Conservation (phyloP, 1,284 basidiomycete genomes). For the Microbotryum violaceum region DNA sequence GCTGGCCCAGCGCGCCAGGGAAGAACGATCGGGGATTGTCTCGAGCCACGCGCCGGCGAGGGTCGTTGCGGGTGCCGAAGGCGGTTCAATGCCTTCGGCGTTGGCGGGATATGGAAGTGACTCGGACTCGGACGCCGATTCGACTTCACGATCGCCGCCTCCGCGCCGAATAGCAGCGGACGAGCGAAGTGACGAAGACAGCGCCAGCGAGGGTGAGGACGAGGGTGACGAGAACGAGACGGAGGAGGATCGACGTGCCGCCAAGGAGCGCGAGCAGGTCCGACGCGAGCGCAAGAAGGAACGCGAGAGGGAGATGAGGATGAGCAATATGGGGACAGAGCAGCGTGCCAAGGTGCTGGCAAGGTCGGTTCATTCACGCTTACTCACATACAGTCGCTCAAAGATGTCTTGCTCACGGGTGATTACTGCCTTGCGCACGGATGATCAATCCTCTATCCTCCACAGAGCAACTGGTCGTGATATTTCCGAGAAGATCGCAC, state of each 20-base stretch:
- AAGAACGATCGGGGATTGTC: slow-evolving; percentile 74
- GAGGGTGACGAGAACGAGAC: slow-evolving; percentile 41
- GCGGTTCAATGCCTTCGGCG: neutral
- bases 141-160: slow-evolving; percentile 2
- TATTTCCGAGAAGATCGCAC: slow-evolving; percentile 97
- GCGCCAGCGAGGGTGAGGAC: slow-evolving; percentile 32
- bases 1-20: slow-evolving; percentile 87
- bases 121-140: slow-evolving; percentile 14
- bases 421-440: too few relatives aligned
- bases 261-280: slow-evolving; percentile 79
- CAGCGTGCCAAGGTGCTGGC: slow-evolving; percentile 91
- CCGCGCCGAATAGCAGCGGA: neutral
- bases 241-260: slow-evolving; percentile 71
- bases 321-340: slow-evolving; percentile 98
- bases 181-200: slow-evolving; percentile 17
- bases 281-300: slow-evolving; percentile 84
- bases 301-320: slow-evolving; percentile 92
- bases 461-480: slow-evolving; percentile 85
- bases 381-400: neutral
- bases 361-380: slow-evolving; percentile 45
- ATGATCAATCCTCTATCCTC: neutral
- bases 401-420: neutral
- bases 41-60: slow-evolving; percentile 39
- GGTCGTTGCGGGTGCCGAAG: slow-evolving; percentile 40
- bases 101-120: slow-evolving; percentile 27